Evolutionary conservation across 2,329 filamentous ascomycete species (phyloP).

Genomic region (Fusarium chlamydosporum): DNA sequence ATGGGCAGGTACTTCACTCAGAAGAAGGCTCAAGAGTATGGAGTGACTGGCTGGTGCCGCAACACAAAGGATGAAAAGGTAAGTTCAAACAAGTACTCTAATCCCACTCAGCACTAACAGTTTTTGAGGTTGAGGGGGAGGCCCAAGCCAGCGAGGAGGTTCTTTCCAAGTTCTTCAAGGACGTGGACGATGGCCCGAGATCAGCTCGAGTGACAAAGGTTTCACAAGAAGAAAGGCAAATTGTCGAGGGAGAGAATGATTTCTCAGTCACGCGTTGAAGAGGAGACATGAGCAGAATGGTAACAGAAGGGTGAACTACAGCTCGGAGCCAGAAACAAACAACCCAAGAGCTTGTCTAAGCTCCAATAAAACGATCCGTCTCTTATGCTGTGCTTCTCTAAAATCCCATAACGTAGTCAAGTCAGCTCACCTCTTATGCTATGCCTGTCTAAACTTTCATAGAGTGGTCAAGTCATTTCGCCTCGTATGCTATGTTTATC

Average conservation of each 20-base stretch:
- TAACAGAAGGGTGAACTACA: not conserved
- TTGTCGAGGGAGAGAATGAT: conserved; percentile 74
- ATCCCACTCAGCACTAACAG: conserved; percentile 3
- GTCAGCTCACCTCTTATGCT: too few species aligned
- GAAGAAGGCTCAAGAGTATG: conserved; percentile 64
- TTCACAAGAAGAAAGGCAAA: conserved; percentile 75
- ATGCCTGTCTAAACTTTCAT: too few species aligned
- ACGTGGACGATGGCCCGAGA: conserved; percentile 80
- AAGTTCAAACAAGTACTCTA: conserved; percentile 6
- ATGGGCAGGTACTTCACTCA: conserved; percentile 66
- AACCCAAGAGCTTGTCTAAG: too few species aligned
- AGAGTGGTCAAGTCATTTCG: too few species aligned
- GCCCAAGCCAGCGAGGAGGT: conserved; percentile 80
- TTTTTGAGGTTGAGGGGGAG: conserved; percentile 84
- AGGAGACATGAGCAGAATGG: conserved; percentile 17
- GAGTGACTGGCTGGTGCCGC: conserved; percentile 72
- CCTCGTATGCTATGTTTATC: too few species aligned
- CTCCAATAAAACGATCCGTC: not conserved
- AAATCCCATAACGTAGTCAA: too few species aligned
- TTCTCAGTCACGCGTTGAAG: conserved; percentile 69
- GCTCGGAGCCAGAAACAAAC: too few species aligned
- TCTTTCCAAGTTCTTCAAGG: conserved; percentile 78
- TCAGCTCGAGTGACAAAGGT: conserved; percentile 81
- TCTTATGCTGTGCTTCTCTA: too few species aligned
- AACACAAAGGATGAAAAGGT: conserved; percentile 72